Percentiles rank a stretch among this genome's conserved stretches.
Evolutionary conservation across 2,329 filamentous ascomycete species (phyloP).

Genomic region (Cordyceps cicadae): DNA sequence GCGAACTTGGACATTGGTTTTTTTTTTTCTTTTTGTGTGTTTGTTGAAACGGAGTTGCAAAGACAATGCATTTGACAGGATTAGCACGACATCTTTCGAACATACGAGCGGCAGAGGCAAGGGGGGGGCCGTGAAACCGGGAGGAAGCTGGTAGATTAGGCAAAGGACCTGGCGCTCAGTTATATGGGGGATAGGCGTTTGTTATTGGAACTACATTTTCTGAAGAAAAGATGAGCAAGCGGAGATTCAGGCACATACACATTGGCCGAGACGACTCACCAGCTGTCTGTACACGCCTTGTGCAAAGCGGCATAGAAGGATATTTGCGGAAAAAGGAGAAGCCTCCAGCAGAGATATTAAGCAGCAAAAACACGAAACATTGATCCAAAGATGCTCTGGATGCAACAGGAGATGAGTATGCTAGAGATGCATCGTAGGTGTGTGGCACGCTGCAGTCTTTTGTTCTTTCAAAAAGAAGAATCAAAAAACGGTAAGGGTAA

Average conservation of each 20-base stretch:
- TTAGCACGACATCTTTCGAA: constrained; percentile 4
- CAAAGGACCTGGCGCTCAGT: constrained; percentile 9
- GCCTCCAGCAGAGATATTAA: constrained; percentile 9
- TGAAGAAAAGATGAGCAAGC: not conserved
- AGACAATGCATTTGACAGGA: constrained; percentile 10
- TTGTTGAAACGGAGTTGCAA: constrained; percentile 7
- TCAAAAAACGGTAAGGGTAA: not conserved
- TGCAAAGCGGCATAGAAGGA: constrained; percentile 8
- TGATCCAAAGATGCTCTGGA: not conserved
- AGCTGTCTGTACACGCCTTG: not conserved
- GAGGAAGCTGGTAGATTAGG: not conserved
- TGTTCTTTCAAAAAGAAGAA: not conserved
- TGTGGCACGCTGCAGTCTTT: not conserved
- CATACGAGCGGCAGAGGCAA: constrained; percentile 7
- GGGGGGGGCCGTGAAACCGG: not conserved
- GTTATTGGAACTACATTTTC: constrained; percentile 3
- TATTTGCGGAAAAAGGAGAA: constrained; percentile 7
- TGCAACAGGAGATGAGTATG: not conserved
- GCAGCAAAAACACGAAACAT: constrained; percentile 12
- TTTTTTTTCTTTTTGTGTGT: constrained; percentile 6
- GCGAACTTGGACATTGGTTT: constrained; percentile 12
- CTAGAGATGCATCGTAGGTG: not conserved
- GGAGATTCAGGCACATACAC: not conserved
- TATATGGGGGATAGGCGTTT: constrained; percentile 9
- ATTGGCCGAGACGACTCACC: not conserved